phyloP scores from a whole-genome alignment of 202 grass and related monocot genomes.

The Schoenoplectus triqueter region DNA sequence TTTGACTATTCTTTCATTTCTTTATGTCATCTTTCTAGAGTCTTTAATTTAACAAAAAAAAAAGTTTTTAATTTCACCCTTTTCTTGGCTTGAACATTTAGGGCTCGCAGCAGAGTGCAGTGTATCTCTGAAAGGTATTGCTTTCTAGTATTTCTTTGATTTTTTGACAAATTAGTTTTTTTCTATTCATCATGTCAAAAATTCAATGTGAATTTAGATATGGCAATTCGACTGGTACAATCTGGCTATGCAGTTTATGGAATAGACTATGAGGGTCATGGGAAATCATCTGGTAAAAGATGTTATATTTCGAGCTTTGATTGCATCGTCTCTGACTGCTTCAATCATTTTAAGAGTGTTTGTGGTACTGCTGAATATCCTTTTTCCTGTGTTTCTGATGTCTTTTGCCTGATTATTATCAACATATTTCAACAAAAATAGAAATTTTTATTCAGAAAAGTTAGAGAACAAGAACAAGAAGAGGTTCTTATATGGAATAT shows the following conservation, averaged over 20 bases:
- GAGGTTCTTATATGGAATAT: constrained; percentile 72
- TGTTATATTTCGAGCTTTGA: constrained; percentile 60
- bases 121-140: constrained; percentile 71
- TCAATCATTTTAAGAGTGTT: constrained; percentile 50
- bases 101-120: constrained; percentile 71
- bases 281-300: constrained; percentile 57
- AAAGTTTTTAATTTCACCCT: neutral
- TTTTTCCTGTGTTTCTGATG: neutral
- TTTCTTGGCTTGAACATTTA: constrained; percentile 15
- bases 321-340: constrained; percentile 52
- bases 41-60: neutral
- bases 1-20: neutral
- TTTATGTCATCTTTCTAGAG: neutral
- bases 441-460: constrained; percentile 50
- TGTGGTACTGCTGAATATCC: constrained; percentile 47
- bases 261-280: constrained; percentile 77
- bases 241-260: constrained; percentile 64
- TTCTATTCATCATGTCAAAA: neutral
- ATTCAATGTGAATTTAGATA: constrained; percentile 36
- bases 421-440: neutral
- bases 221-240: constrained; percentile 43
- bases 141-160: neutral
- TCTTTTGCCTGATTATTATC: constrained; percentile 20
- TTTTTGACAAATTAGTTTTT: neutral
- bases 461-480: constrained; percentile 56